Evolutionary conservation across 202 grass and related monocot genomes (phyloP).

Genomic region (Carex sylvatica): DNA sequence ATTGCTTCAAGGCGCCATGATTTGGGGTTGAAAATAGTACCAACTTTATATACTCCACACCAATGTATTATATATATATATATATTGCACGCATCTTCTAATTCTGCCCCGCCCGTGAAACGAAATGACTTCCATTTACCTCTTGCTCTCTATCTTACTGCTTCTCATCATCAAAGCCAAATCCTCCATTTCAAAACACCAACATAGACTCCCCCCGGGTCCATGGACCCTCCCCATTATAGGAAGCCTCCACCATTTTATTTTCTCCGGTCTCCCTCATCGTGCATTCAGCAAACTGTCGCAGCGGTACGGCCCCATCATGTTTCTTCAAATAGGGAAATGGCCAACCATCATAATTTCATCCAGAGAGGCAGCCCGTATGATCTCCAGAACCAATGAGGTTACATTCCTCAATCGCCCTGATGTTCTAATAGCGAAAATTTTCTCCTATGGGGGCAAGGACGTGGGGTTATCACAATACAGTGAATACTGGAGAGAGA

Average conservation of each 20-base stretch:
- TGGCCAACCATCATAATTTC: not conserved
- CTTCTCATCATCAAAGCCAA: not conserved
- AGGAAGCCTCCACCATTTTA: constrained; percentile 45
- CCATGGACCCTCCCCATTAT: constrained; percentile 43
- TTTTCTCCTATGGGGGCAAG: no score
- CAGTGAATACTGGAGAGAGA: no score
- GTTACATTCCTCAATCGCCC: constrained; percentile 17
- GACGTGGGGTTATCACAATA: no score
- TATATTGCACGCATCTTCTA: no score
- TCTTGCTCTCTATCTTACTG: constrained; percentile 16
- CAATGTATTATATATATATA: no score
- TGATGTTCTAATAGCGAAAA: not conserved
- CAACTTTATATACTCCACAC: no score
- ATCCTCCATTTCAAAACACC: not conserved
- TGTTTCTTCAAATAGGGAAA: constrained; percentile 14
- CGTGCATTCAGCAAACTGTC: constrained; percentile 33
- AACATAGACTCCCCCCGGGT: constrained; percentile 23
- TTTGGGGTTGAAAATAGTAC: no score
- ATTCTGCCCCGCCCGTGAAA: not conserved
- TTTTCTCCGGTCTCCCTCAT: constrained; percentile 22
- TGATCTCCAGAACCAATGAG: not conserved
- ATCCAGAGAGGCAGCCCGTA: not conserved
- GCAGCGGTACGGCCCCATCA: not conserved
- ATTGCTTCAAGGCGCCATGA: no score
- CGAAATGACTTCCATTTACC: not conserved